Conservation (phyloP, 140 eudicot genomes). For the Erigeron philadelphicus region DNA sequence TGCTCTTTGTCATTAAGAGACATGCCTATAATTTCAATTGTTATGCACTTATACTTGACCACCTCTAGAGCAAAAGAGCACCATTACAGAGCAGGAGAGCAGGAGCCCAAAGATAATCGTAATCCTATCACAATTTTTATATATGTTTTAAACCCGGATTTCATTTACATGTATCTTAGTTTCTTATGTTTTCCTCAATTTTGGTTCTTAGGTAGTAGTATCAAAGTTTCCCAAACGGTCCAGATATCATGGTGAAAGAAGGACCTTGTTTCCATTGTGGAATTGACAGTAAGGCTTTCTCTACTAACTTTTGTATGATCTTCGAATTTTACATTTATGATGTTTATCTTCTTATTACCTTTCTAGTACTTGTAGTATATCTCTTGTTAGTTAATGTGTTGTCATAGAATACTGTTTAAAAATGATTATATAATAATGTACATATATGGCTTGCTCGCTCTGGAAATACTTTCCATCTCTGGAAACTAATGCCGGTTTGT, state of each 20-base stretch:
- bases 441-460: too few species aligned
- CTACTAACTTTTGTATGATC: constrained; percentile 3
- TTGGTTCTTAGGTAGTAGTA: constrained; percentile 5
- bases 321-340: constrained; percentile 11
- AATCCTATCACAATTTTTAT: neutral
- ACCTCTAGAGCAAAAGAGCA: constrained; percentile 11
- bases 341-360: constrained; percentile 10
- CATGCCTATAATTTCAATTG: constrained; percentile 11
- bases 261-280: constrained; percentile 42
- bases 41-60: constrained; percentile 1
- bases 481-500: too few species aligned
- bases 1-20: constrained; percentile 18
- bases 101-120: constrained; percentile 18
- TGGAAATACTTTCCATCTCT: too few species aligned
- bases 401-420: neutral
- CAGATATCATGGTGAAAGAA: constrained; percentile 30
- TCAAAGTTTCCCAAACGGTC: constrained; percentile 16
- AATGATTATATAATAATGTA: neutral
- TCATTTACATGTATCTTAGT: constrained; percentile 9
- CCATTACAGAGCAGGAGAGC: constrained; percentile 17
- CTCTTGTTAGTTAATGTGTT: constrained; percentile 8
- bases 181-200: constrained; percentile 12
- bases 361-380: constrained; percentile 1
- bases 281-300: constrained; percentile 28
- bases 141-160: constrained; percentile 1